Evolutionary conservation across 352 stramenopile species (phyloP).

Genomic region (Plasmopara viticola): DNA sequence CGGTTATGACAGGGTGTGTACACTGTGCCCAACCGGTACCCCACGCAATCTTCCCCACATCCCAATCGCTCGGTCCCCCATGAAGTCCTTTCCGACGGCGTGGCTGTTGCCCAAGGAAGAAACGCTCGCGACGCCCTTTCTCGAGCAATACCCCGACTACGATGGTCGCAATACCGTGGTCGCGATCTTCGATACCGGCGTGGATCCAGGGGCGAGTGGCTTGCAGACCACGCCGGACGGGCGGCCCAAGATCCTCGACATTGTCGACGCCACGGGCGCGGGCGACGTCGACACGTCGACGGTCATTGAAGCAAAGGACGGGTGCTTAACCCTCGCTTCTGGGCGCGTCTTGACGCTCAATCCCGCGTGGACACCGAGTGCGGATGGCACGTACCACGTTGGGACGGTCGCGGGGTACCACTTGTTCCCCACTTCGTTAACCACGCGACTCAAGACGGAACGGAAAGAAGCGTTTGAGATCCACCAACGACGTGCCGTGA

Average conservation of each 20-base stretch:
- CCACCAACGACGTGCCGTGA: constrained; percentile 53
- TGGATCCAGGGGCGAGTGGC: constrained; percentile 88
- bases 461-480: constrained; percentile 78
- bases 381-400: constrained; percentile 69
- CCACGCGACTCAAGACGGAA: constrained; percentile 73
- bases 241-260: constrained; percentile 90
- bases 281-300: constrained; percentile 91
- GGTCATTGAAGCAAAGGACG: constrained; percentile 45
- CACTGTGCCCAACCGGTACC: too few species aligned
- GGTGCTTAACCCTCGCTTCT: constrained; percentile 32
- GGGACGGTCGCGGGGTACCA: constrained; percentile 83
- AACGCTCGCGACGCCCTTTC: constrained; percentile 79
- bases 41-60: too few species aligned
- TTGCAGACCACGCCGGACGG: constrained; percentile 83
- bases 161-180: constrained; percentile 90
- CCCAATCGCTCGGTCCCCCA: too few species aligned
- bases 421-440: constrained; percentile 78
- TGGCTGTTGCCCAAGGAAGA: constrained; percentile 88
- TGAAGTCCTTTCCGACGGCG: constrained; percentile 58
- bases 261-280: constrained; percentile 92
- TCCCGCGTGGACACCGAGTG: constrained; percentile 46
- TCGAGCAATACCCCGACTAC: constrained; percentile 73
- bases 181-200: constrained; percentile 94
- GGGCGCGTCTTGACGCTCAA: constrained; percentile 72
- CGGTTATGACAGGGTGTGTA: too few species aligned